Evolutionary conservation across 345 rosid genomes (phyloP), one percentile per base, ranked within the genome.

Genomic region (Euphorbia tirucalli): DNA sequence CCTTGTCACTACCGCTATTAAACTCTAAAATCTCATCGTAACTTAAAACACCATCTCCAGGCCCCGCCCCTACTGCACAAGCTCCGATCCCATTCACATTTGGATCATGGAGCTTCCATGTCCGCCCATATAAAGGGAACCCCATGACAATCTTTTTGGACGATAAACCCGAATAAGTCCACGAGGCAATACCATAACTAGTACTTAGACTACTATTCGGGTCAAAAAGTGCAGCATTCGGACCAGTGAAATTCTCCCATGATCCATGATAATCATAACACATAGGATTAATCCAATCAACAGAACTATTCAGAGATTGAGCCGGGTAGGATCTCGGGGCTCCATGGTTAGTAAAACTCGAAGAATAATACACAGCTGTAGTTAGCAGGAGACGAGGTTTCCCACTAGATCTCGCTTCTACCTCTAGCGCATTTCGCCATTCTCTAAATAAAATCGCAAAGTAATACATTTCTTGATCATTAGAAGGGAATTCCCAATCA

Each of bases 401-500:
- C 6, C 66, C 56, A 0, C 65, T 55, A 0, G 37, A 21, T 19
- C 11, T 41, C 6, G 78, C 68, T 65, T 87, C 87, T 1, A 11
- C 9, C 4, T 50, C 60, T 6, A 87, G 37, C 11, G 81, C 78
- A 13, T 46, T 28, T 24, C 66, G 41, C 83, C 81, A 77, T 46
- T 85, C 76, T 25, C 49, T 50, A 1, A 59, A 18, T 25, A 87
- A 39, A 5, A 44, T 1, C 9, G 52, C 85, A 5, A 78, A 73
- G 32, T 75, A 61, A 1, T 46, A 27, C 86, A 78, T 81, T 49
- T 85, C 85, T 32, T 35, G 10, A 7, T 68, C 65, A 30, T 74
- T 63, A 13, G 60, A 71, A 1, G 87, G 87, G 31, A 31, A 87
- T 62, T 85, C 90, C 86, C 86, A 87, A 37, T 87, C 86, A 2